Evolutionary conservation across 164 flowering plant genomes (phyloP).

Genomic region (Tetracentron sinense): DNA sequence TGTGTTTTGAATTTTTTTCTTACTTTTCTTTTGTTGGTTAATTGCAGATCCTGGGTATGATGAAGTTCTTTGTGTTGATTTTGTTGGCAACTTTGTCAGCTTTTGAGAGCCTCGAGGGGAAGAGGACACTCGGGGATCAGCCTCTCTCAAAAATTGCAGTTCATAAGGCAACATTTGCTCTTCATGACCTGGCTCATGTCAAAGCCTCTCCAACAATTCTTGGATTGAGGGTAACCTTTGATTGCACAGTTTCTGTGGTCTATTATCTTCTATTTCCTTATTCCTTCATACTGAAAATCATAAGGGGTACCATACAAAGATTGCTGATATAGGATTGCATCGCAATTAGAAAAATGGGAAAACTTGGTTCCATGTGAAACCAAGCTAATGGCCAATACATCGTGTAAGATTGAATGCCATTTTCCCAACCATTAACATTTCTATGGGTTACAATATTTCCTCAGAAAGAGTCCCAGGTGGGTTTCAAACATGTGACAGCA

Average conservation of each 20-base stretch:
- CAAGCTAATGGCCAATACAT: background rate
- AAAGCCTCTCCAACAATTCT: conserved; percentile 64
- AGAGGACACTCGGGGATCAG: conserved; percentile 43
- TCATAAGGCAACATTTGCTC: conserved; percentile 40
- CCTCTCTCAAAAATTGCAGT: conserved; percentile 66
- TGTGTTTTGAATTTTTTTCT: background rate
- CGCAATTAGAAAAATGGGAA: background rate
- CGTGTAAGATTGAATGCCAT: background rate
- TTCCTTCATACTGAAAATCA: background rate
- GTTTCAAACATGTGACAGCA: no score
- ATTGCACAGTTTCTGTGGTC: background rate
- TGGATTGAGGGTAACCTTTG: conserved; percentile 46
- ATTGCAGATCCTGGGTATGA: conserved; percentile 19
- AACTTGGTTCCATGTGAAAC: no score
- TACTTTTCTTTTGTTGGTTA: conserved; percentile 2
- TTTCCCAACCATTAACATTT: no score
- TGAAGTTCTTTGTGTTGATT: conserved; percentile 20
- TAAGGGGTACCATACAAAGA: background rate
- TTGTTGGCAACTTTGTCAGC: conserved; percentile 28
- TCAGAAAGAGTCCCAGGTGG: no score
- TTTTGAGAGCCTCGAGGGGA: conserved; percentile 25
- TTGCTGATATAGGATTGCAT: background rate
- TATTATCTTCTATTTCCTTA: background rate
- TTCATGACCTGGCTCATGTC: conserved; percentile 45
- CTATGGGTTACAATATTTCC: no score